Percentiles rank a stretch among this genome's conserved stretches.
phyloP scores from a whole-genome alignment of 2,329 filamentous ascomycete genomes.

The Aaosphaeria pasadenensis region DNA sequence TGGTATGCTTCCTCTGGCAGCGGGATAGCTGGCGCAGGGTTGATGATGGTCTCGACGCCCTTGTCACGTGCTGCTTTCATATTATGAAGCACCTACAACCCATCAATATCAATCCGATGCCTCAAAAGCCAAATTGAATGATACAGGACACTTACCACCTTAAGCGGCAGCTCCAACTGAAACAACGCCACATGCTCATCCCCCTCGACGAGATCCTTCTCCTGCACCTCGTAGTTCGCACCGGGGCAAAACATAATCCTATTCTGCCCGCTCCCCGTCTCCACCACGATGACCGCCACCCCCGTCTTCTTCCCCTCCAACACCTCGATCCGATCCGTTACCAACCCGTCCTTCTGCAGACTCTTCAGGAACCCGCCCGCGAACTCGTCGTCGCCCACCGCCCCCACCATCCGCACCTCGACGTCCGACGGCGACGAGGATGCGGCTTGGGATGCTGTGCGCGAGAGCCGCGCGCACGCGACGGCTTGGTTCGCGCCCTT shows the following conservation, averaged over 20 bases:
- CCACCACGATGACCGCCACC: slow-evolving; percentile 49
- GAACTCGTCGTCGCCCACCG: slow-evolving; percentile 48
- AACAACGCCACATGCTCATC: slow-evolving; percentile 44
- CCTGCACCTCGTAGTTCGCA: slow-evolving; percentile 43
- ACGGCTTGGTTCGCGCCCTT: slow-evolving; percentile 97
- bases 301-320: slow-evolving; percentile 46
- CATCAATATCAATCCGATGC: not conserved
- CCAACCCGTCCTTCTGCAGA: slow-evolving; percentile 44
- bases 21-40: slow-evolving; percentile 70
- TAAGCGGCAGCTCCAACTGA: slow-evolving; percentile 47
- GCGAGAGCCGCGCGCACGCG: slow-evolving; percentile 78
- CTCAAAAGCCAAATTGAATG: no score
- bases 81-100: slow-evolving; percentile 29
- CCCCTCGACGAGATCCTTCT: slow-evolving; percentile 35
- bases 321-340: slow-evolving; percentile 37
- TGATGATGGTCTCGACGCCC: slow-evolving; percentile 64
- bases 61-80: slow-evolving; percentile 33
- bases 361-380: slow-evolving; percentile 39
- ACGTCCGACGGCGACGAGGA: slow-evolving; percentile 27
- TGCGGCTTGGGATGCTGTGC: slow-evolving; percentile 39
- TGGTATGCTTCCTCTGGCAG: slow-evolving; percentile 66
- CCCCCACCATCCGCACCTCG: slow-evolving; percentile 49
- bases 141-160: slow-evolving; percentile 27
- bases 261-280: slow-evolving; percentile 48
- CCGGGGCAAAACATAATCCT: slow-evolving; percentile 48